Evolutionary conservation across 1,284 basidiomycete species (phyloP).

Genomic region (Sporisorium graminicola): DNA sequence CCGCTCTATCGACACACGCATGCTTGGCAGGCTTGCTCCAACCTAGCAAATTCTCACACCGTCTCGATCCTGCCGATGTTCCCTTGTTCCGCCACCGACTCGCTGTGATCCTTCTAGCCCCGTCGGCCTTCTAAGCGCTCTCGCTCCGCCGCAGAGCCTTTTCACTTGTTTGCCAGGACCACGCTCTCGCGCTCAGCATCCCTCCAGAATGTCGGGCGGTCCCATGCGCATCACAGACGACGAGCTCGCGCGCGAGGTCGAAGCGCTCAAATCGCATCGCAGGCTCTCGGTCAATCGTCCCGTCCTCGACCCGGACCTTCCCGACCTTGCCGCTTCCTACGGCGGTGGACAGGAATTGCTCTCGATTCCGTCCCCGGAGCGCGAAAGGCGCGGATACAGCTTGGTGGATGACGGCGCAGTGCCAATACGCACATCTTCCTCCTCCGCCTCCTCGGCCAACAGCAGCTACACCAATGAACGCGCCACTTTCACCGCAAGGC

Average conservation of each 20-base stretch:
- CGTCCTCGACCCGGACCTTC: conserved; percentile 67
- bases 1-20: background rate
- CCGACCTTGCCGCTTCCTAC: conserved; percentile 58
- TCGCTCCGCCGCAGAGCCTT: background rate
- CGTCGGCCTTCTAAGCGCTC: too few relatives aligned
- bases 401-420: conserved; percentile 56
- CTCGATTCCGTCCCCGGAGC: conserved; percentile 33
- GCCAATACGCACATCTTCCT: conserved; percentile 35
- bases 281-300: conserved; percentile 64
- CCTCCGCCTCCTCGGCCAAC: conserved; percentile 25
- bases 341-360: conserved; percentile 55
- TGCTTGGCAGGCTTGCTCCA: conserved; percentile 4
- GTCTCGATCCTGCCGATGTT: conserved; percentile 31
- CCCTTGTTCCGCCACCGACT: conserved; percentile 4
- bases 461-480: conserved; percentile 31
- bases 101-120: conserved; percentile 11
- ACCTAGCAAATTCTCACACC: conserved; percentile 6
- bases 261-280: conserved; percentile 66
- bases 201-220: conserved; percentile 41
- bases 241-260: conserved; percentile 67
- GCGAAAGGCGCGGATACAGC: conserved; percentile 48
- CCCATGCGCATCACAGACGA: conserved; percentile 55
- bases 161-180: too few relatives aligned
- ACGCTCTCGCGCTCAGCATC: too few relatives aligned
- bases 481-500: conserved; percentile 57